Conservation (phyloP, 352 stramenopile genomes). For the Phytophthora ramorum region DNA sequence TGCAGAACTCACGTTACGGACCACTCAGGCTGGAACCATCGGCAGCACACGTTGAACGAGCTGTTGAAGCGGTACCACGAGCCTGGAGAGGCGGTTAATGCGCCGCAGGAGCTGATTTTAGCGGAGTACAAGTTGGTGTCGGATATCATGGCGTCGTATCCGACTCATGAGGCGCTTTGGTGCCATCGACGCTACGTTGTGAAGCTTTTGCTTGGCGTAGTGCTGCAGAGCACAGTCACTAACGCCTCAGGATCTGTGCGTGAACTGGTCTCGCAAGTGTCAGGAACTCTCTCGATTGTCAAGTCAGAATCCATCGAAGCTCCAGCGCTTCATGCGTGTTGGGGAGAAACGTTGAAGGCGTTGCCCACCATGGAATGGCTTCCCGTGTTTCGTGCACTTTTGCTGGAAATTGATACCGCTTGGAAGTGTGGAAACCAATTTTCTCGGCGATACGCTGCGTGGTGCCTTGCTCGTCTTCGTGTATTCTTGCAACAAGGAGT, state of each 20-base stretch:
- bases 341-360: conserved; percentile 21
- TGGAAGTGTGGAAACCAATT: conserved; percentile 54
- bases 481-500: conserved; percentile 6
- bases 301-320: conserved; percentile 5
- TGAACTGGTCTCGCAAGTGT: conserved; percentile 15
- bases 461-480: conserved; percentile 48
- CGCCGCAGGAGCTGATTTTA: conserved; percentile 35
- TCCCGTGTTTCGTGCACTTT: conserved; percentile 20
- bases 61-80: conserved; percentile 17
- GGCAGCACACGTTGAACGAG: conserved; percentile 60
- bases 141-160: conserved; percentile 53
- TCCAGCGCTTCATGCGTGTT: conserved; percentile 19
- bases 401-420: conserved; percentile 50
- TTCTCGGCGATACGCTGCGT: conserved; percentile 58
- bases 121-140: conserved; percentile 64
- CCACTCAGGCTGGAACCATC: conserved; percentile 85
- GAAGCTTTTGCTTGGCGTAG: conserved; percentile 44
- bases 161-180: conserved; percentile 74
- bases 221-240: neutral
- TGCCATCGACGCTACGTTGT: conserved; percentile 80
- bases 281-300: neutral
- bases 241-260: neutral
- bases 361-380: conserved; percentile 6
- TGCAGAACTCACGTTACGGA: conserved; percentile 75
- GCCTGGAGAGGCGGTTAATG: neutral